A percentile compares a stretch with the other conserved stretches of the same genome.
Conservation (phyloP, 2,329 filamentous ascomycete genomes). For the Massarina eburnea region DNA sequence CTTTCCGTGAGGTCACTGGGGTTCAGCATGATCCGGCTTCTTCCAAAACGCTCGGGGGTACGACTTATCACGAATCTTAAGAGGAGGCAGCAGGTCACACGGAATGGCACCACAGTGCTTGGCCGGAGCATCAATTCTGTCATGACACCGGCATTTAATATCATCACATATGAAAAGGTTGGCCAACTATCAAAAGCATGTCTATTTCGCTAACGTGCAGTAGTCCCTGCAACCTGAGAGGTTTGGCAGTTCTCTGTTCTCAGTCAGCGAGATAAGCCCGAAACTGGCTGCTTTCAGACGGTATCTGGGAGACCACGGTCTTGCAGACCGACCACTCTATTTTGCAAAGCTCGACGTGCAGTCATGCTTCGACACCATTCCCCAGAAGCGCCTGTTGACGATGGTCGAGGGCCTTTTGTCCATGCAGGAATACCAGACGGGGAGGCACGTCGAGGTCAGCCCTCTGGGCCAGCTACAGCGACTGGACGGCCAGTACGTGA, state of each 20-base stretch:
- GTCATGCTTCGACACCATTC: slow-evolving; percentile 93
- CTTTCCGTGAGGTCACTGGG: slow-evolving; percentile 68
- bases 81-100: slow-evolving; percentile 58
- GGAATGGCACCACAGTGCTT: slow-evolving; percentile 58
- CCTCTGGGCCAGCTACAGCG: slow-evolving; percentile 44
- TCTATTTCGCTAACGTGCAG: slow-evolving; percentile 7
- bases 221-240: slow-evolving; percentile 50
- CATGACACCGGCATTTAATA: slow-evolving; percentile 72
- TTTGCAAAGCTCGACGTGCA: slow-evolving; percentile 93
- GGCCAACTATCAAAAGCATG: slow-evolving; percentile 2
- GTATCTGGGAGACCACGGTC: slow-evolving; percentile 42
- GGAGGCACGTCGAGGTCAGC: slow-evolving; percentile 73
- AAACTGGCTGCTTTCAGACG: slow-evolving; percentile 71
- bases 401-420: slow-evolving; percentile 63
- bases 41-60: slow-evolving; percentile 77
- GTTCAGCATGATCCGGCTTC: slow-evolving; percentile 74
- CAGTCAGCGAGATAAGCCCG: slow-evolving; percentile 75
- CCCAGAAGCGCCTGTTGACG: slow-evolving; percentile 71
- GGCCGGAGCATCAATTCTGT: slow-evolving; percentile 69
- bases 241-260: slow-evolving; percentile 80
- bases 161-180: slow-evolving; percentile 79
- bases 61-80: slow-evolving; percentile 87
- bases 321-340: slow-evolving; percentile 59
- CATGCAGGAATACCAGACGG: slow-evolving; percentile 67
- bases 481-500: slow-evolving; percentile 29